Evolutionary conservation across 2,329 filamentous ascomycete species (phyloP).

Genomic region (Raffaelea arxii): DNA sequence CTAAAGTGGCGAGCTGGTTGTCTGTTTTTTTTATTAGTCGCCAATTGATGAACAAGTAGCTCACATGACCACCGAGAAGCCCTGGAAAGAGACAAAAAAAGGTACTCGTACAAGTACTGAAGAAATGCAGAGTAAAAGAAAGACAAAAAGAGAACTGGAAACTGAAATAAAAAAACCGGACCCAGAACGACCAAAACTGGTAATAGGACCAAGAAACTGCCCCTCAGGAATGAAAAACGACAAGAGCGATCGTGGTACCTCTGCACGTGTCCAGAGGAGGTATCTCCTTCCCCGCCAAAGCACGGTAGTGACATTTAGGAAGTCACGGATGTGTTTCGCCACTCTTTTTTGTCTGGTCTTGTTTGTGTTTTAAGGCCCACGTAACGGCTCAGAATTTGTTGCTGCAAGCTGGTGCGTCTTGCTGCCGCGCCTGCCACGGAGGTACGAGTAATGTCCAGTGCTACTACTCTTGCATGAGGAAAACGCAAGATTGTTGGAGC

Average conservation of each 20-base stretch:
- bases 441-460: too few species aligned
- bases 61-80: too few species aligned
- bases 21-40: too few species aligned
- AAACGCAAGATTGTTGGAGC: too few species aligned
- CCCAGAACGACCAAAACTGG: neutral
- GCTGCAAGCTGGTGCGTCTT: neutral
- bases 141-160: neutral
- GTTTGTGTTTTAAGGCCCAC: too few species aligned
- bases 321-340: neutral
- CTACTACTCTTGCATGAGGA: too few species aligned
- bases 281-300: neutral
- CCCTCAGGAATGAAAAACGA: too few species aligned
- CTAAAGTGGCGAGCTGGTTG: too few species aligned
- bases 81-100: neutral
- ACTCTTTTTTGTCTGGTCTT: too few species aligned
- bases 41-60: too few species aligned
- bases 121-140: neutral
- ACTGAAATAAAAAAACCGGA: constrained; percentile 1
- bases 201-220: too few species aligned
- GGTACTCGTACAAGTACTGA: neutral
- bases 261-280: neutral
- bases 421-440: neutral
- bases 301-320: neutral
- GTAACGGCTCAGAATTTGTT: neutral
- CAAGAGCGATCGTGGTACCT: too few species aligned